Conservation (phyloP, 2,329 filamentous ascomycete species). For the Xylaria polymorpha region DNA sequence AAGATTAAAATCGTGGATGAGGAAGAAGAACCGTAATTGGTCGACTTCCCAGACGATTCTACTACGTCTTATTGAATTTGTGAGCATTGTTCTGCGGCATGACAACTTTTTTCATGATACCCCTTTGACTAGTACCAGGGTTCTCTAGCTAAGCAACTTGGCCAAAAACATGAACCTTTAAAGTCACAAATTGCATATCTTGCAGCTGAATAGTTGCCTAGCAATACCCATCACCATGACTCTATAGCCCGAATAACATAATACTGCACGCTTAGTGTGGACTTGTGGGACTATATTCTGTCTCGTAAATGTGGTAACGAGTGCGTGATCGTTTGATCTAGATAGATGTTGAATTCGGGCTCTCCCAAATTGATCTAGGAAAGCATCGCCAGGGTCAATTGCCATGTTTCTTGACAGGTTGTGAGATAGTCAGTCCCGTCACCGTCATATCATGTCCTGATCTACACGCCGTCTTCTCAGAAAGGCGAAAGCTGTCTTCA, state of each 20-base stretch:
- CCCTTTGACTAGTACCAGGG: background rate
- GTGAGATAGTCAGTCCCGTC: background rate
- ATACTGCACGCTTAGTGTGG: background rate
- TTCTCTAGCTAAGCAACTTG: background rate
- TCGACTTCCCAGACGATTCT: background rate
- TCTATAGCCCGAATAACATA: background rate
- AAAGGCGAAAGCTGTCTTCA: background rate
- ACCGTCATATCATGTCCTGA: background rate
- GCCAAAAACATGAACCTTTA: background rate
- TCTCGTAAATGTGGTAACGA: background rate
- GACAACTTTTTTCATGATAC: conserved; percentile 1
- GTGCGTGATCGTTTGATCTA: background rate
- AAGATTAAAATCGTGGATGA: background rate
- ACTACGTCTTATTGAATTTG: background rate
- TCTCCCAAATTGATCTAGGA: background rate
- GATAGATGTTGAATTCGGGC: background rate
- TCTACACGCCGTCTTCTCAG: background rate
- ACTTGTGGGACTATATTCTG: background rate
- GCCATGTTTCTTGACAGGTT: background rate
- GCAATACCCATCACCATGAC: background rate
- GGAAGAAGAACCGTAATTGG: background rate
- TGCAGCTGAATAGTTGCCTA: background rate
- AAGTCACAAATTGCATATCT: background rate
- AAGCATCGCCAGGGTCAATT: background rate
- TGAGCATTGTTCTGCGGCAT: background rate